phyloP scores from a whole-genome alignment of 2,329 filamentous ascomycete genomes.

The Aureobasidium sp. region DNA sequence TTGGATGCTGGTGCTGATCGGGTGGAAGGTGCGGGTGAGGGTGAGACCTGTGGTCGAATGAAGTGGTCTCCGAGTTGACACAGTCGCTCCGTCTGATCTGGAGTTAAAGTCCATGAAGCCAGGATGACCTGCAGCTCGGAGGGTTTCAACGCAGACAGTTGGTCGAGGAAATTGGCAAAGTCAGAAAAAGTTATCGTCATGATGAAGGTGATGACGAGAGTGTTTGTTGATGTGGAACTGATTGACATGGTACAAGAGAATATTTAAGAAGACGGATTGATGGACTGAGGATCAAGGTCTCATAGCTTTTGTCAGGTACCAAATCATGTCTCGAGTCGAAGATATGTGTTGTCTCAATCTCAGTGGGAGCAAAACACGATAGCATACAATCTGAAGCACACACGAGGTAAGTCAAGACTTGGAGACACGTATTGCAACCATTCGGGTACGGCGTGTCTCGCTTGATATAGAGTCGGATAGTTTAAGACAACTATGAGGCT shows the following conservation, averaged over 20 bases:
- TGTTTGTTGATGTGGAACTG: background rate
- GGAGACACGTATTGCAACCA: too few species aligned
- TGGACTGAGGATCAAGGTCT: background rate
- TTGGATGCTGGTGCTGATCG: background rate
- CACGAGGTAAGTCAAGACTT: too few species aligned
- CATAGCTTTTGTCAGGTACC: background rate
- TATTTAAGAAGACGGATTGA: background rate
- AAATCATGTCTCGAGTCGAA: background rate
- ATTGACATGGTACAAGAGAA: background rate
- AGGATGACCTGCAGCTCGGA: background rate
- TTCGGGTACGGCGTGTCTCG: too few species aligned
- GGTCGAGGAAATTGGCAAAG: background rate
- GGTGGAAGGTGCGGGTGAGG: background rate
- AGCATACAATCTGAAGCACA: background rate
- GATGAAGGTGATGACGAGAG: background rate
- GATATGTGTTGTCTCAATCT: background rate
- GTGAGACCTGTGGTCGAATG: background rate
- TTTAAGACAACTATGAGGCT: too few species aligned
- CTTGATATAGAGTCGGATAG: too few species aligned
- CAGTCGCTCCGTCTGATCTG: background rate
- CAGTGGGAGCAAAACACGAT: background rate
- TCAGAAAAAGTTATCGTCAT: background rate
- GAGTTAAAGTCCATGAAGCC: background rate
- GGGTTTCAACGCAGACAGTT: background rate
- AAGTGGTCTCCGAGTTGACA: background rate